Percentiles rank a stretch among this genome's conserved stretches.
Evolutionary conservation across 2,329 filamentous ascomycete genomes (phyloP).

Genomic region (Geosmithia morbida): DNA sequence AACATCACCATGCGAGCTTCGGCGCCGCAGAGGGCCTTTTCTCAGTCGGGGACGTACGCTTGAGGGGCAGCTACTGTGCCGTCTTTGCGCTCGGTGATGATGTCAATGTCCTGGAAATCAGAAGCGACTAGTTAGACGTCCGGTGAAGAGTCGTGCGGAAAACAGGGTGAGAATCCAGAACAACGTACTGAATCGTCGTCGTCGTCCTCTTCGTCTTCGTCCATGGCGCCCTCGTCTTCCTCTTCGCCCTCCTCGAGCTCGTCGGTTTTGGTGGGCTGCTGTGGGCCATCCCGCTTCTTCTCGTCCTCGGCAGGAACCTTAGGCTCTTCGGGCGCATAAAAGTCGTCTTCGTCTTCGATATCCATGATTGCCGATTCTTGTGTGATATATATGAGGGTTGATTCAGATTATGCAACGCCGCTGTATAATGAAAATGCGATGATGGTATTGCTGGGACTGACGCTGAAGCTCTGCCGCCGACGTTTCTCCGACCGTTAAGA

Average conservation of each 20-base stretch:
- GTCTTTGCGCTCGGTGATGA: constrained; percentile 53
- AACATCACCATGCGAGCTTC: too few species aligned
- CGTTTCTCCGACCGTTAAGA: constrained; percentile 1
- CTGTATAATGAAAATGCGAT: neutral
- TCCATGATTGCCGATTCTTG: constrained; percentile 33
- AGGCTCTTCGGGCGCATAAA: constrained; percentile 48
- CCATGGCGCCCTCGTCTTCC: constrained; percentile 46
- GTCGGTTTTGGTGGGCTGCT: constrained; percentile 23
- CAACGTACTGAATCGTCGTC: constrained; percentile 26
- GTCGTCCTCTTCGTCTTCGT: constrained; percentile 30
- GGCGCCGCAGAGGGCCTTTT: too few species aligned
- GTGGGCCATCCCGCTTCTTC: constrained; percentile 9
- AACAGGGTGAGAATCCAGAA: neutral
- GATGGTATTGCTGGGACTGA: neutral
- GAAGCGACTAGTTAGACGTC: neutral
- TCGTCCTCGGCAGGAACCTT: constrained; percentile 17
- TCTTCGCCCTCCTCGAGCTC: constrained; percentile 51
- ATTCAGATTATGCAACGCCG: neutral
- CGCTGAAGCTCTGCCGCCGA: constrained; percentile 2
- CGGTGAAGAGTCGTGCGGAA: neutral
- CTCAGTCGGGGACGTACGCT: constrained; percentile 26
- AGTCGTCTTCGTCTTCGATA: constrained; percentile 54
- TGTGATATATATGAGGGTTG: neutral
- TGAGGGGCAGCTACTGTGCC: constrained; percentile 44
- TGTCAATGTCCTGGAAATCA: constrained; percentile 44